Evolutionary conservation across 345 rosid species (phyloP).

Genomic region (Moricandia arvensis): DNA sequence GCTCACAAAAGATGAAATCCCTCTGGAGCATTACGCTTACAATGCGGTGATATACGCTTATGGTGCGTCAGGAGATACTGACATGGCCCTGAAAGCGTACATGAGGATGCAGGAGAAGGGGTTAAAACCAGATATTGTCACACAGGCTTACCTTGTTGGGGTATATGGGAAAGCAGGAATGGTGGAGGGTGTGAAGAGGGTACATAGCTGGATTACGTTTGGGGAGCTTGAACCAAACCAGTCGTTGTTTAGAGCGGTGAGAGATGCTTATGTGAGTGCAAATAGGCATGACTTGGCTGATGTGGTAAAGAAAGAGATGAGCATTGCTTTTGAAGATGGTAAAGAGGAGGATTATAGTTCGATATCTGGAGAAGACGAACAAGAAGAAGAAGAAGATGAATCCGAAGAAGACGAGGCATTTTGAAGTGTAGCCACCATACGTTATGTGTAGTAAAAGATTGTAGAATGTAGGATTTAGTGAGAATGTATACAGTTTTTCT

Average conservation of each 20-base stretch:
- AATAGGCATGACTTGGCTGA: constrained; percentile 71
- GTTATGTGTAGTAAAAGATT: constrained; percentile 18
- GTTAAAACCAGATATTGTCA: constrained; percentile 68
- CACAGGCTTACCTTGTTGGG: constrained; percentile 57
- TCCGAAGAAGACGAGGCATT: constrained; percentile 19
- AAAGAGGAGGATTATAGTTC: constrained; percentile 33
- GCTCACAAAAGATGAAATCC: constrained; percentile 43
- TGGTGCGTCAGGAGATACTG: constrained; percentile 58
- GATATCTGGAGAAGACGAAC: constrained; percentile 32
- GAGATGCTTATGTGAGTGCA: constrained; percentile 56
- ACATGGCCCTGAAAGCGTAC: constrained; percentile 59
- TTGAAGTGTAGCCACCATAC: constrained; percentile 21
- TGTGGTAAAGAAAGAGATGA: constrained; percentile 64
- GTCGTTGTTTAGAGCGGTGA: constrained; percentile 61
- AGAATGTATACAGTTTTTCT: constrained; percentile 26
- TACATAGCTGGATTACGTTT: constrained; percentile 54
- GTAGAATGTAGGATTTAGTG: constrained; percentile 24
- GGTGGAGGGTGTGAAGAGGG: constrained; percentile 80
- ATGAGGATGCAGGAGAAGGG: constrained; percentile 87
- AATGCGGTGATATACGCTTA: constrained; percentile 68
- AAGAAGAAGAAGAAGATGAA: constrained; percentile 29
- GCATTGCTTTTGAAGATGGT: constrained; percentile 48
- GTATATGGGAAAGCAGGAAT: constrained; percentile 84
- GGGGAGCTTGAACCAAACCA: constrained; percentile 57
- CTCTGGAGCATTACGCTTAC: constrained; percentile 54